These are phyloP conservation scores for Kodamaea sp. DNA, from an alignment of 1,139 yeast genomes.

Conservation along the genomic window DNA sequence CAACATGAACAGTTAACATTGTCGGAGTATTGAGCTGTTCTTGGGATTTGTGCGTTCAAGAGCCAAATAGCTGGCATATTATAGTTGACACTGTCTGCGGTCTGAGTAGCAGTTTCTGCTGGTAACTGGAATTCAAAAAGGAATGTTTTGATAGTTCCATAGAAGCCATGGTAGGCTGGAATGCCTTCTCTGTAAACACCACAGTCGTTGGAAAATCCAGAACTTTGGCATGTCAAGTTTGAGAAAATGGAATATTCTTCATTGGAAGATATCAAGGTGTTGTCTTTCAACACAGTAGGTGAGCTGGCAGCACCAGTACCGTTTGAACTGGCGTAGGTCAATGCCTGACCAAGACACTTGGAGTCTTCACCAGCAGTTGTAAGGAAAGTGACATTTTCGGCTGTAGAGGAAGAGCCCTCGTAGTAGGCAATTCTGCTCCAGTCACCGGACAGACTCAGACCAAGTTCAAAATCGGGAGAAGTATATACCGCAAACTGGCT, in stretches of 20 bases:
- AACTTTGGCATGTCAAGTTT: constrained; percentile 57
- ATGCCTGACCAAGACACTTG: constrained; percentile 80
- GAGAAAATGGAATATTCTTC: constrained; percentile 79
- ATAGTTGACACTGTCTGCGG: constrained; percentile 49
- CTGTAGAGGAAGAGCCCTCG: constrained; percentile 44
- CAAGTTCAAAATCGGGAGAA: constrained; percentile 19
- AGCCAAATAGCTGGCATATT: constrained; percentile 98
- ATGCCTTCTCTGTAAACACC: constrained; percentile 84
- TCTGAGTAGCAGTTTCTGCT: constrained; percentile 45
- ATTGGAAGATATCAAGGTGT: constrained; percentile 63
- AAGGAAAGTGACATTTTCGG: constrained; percentile 77
- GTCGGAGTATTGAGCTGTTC: constrained; percentile 76
- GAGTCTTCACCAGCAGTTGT: constrained; percentile 81
- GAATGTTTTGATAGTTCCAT: constrained; percentile 76
- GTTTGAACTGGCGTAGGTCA: constrained; percentile 75
- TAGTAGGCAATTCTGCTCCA: constrained; percentile 82
- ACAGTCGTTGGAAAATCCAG: constrained; percentile 60
- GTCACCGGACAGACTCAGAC: constrained; percentile 47
- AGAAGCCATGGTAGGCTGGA: constrained; percentile 93
- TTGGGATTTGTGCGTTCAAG: constrained; percentile 89
- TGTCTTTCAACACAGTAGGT: constrained; percentile 63
- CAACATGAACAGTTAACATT: constrained; percentile 90
- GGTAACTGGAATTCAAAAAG: constrained; percentile 94
- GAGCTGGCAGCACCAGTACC: constrained; percentile 67
- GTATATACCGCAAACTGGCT: constrained; percentile 67